Conservation (phyloP, 2,329 filamentous ascomycete genomes). For the Endoconidiophora polonica region DNA sequence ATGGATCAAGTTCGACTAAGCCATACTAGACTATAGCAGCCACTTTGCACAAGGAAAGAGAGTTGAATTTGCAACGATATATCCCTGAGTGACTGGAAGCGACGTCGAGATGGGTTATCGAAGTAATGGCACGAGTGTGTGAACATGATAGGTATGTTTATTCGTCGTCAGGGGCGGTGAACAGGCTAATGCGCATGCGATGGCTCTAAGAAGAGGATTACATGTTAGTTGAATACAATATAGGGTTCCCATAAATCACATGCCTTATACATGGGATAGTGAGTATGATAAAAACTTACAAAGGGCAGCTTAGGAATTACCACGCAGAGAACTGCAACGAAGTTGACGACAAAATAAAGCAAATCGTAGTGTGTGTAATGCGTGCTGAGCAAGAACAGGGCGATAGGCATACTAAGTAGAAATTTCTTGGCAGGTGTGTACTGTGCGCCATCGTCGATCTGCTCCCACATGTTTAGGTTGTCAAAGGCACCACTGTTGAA, state of each 20-base stretch:
- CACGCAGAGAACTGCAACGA: constrained; percentile 76
- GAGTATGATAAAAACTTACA: constrained; percentile 39
- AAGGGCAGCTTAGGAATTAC: constrained; percentile 93
- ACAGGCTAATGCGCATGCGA: constrained; percentile 59
- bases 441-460: constrained; percentile 97
- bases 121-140: too few relatives aligned
- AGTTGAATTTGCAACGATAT: too few relatives aligned
- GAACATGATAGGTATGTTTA: neutral
- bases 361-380: constrained; percentile 98
- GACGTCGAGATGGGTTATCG: too few relatives aligned
- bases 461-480: constrained; percentile 99
- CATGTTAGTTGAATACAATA: constrained; percentile 3
- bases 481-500: constrained; percentile 98
- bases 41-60: neutral
- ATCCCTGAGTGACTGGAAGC: too few relatives aligned
- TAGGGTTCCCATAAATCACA: neutral
- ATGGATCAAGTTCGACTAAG: too few relatives aligned
- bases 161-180: constrained; percentile 44
- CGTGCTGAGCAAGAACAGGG: constrained; percentile 88
- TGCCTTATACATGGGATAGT: neutral
- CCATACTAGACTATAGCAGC: too few relatives aligned
- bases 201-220: constrained; percentile 41
- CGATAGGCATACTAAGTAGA: constrained; percentile 80
- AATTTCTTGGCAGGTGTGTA: constrained; percentile 99
- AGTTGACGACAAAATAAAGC: constrained; percentile 94